Evolutionary conservation across 2,329 filamentous ascomycete genomes (phyloP), one percentile per base, ranked within the genome.

Genomic region (Xylariaceae sp.): DNA sequence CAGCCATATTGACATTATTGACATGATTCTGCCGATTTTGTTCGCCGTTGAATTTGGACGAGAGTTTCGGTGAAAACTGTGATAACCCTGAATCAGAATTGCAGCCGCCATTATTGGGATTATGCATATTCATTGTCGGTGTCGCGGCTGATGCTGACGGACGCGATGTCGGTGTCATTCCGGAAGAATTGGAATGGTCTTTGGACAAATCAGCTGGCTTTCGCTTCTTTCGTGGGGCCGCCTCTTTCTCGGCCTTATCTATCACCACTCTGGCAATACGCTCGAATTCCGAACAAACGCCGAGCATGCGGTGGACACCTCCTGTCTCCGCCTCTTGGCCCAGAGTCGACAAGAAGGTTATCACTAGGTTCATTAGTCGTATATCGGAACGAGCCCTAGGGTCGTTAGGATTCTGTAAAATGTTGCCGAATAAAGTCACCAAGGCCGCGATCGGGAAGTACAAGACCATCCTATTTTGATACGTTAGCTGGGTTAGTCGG

Each of bases 381-480:
- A 94, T 84, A 69, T 99, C 94, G 1, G 91, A 91, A 52, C 90
- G 85, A 42, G 92, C 92, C 45, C 91, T 82, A 1, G 88, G 84
- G 67, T 99, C 94, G 55, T 92, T 83, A 0, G 94, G 94, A 64
- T 97, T 97, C 69, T 99, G 94, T 0, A 99, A 73, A 46, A 97
- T 95, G 66, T 97, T 96, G 56, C 92, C 91, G 66, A 99, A 99
- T 1, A 99, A 76, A 0, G 94, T 97, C 44, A 99, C 91, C 3
- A 97, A 80, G 1, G 94, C 89, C 0, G 94, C 95, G 6, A 99
- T 91, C 0, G 94, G 94, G 73, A 96, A 99, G 72, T 99, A 99
- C 8, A 97, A 76, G 62, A 96, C 89, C 67, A 99, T 80, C 90
- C 83, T 86, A 56, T 7, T 35, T 39, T 44, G n/a, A 41, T 54